A percentile compares a stretch with the other conserved stretches of the same genome.
These are phyloP conservation scores for Cladosporium austrohemisphaericum DNA, from an alignment of 2,329 filamentous ascomycete species.

Conservation along the genomic window DNA sequence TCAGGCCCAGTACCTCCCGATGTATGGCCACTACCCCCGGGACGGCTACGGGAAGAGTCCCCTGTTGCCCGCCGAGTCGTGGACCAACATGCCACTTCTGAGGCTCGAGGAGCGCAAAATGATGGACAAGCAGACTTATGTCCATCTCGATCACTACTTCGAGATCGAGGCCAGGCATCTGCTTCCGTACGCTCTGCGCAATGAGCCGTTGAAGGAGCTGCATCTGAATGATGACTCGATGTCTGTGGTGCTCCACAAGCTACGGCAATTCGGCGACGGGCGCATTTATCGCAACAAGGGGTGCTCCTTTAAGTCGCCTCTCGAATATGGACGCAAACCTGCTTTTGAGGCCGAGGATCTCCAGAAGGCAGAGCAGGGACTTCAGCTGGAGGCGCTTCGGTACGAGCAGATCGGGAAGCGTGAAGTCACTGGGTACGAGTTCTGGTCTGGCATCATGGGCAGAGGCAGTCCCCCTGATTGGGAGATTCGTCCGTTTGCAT, in stretches of 20 bases:
- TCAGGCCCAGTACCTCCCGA: slow-evolving; percentile 3
- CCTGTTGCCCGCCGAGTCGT: neutral
- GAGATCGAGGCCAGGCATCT: slow-evolving; percentile 12
- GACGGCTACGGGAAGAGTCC: too few relatives aligned
- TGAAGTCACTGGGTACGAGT: too few relatives aligned
- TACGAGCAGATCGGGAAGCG: too few relatives aligned
- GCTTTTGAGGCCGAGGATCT: too few relatives aligned
- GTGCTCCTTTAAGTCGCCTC: neutral
- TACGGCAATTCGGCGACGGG: neutral
- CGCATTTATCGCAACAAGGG: neutral
- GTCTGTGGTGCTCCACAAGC: neutral
- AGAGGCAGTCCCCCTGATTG: too few relatives aligned
- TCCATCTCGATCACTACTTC: slow-evolving; percentile 18
- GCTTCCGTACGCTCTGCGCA: too few relatives aligned
- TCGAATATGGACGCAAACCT: too few relatives aligned
- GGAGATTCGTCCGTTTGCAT: too few relatives aligned
- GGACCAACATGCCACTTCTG: neutral
- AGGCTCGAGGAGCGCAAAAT: neutral
- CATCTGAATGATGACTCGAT: neutral
- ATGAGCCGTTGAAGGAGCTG: too few relatives aligned
- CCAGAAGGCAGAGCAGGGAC: too few relatives aligned
- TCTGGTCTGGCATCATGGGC: too few relatives aligned
- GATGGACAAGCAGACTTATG: slow-evolving; percentile 16
- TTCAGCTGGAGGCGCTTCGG: too few relatives aligned
- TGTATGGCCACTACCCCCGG: neutral